A percentile compares a stretch with the other conserved stretches of the same genome.
phyloP scores from a whole-genome alignment of 2,329 filamentous ascomycete genomes.

The Colletotrichum tropicicola region DNA sequence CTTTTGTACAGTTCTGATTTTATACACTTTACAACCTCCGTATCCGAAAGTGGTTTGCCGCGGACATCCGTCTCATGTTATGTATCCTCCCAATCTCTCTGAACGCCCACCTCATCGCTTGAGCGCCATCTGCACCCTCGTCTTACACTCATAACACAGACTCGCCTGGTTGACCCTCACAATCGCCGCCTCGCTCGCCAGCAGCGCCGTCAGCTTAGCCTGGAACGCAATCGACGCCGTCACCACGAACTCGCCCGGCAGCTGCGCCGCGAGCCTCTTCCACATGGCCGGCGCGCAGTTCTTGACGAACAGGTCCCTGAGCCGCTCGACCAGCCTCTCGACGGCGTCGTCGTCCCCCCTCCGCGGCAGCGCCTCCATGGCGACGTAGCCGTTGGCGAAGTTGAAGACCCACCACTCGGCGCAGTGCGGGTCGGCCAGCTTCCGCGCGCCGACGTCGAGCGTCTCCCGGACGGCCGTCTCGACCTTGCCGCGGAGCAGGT shows the following conservation, averaged over 20 bases:
- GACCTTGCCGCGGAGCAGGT: conserved; percentile 18
- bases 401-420: conserved; percentile 24
- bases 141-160: conserved; percentile 27
- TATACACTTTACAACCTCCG: too few relatives aligned
- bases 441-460: conserved; percentile 10
- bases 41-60: too few relatives aligned
- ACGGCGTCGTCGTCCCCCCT: neutral
- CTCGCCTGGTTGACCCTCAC: conserved; percentile 18
- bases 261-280: conserved; percentile 6
- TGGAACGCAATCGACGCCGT: conserved; percentile 22
- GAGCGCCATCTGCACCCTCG: conserved; percentile 10
- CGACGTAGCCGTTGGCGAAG: conserved; percentile 18
- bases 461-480: conserved; percentile 24
- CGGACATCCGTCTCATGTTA: too few relatives aligned
- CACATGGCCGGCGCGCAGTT: conserved; percentile 15
- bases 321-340: neutral
- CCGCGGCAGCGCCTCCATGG: conserved; percentile 11
- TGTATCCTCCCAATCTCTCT: too few relatives aligned
- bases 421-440: conserved; percentile 3
- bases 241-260: conserved; percentile 13
- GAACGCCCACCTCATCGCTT: neutral
- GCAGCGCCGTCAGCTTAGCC: conserved; percentile 12
- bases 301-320: conserved; percentile 8
- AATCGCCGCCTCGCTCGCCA: conserved; percentile 21
- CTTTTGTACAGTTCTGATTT: too few relatives aligned